Base-by-base conservation (phyloP, 352 stramenopile species). In the Phytopythium aichiense region DNA sequence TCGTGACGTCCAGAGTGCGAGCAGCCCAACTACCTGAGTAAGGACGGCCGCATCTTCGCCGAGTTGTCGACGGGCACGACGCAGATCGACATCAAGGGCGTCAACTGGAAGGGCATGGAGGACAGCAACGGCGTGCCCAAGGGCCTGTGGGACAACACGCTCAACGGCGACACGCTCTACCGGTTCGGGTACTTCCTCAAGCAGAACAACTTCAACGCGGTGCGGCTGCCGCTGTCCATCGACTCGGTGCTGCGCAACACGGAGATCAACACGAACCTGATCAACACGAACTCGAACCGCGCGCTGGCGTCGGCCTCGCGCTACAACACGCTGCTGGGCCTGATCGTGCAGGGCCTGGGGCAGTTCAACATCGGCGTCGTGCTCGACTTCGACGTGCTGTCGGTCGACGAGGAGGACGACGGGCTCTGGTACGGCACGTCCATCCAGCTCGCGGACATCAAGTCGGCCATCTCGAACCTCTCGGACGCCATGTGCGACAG, bases 41-140 rank as follows among this genome's bases (percentile, higher is more conserved):
- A 88, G 66, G 83, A 92, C 45, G 83, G 83, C 40, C 69, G 68
- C 56, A 91, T 95, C 58, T 77, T 80, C 35, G 85, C 84, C 0
- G 68, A 81, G 38, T 68, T 86, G 53, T 72, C 71, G 31, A 69
- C 76, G 38, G 79, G 76, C 52, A 80, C 71, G 31, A 78, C 79
- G 40, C 76, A 88, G 64, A 69, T 95, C 22, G 78, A 90, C 61
- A 87, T 95, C 62, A 95, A 95, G 69, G 86, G 86, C 52, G 70
- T 93, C 53, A 95, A 92, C 73, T 95, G 86, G 86, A 76, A 89
- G 40, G 86, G 86, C 50, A 91, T 93, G 82, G 65, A 95, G 68
- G 74, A 85, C 71, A 73, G 54, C 38, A 81, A 86, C 49, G 80
- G 81, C 52, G 77, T 93, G 25, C 79, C 79, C 37, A 88, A 88